Conservation (phyloP, 179 eudicot species). For the Gypsophila paniculata region DNA sequence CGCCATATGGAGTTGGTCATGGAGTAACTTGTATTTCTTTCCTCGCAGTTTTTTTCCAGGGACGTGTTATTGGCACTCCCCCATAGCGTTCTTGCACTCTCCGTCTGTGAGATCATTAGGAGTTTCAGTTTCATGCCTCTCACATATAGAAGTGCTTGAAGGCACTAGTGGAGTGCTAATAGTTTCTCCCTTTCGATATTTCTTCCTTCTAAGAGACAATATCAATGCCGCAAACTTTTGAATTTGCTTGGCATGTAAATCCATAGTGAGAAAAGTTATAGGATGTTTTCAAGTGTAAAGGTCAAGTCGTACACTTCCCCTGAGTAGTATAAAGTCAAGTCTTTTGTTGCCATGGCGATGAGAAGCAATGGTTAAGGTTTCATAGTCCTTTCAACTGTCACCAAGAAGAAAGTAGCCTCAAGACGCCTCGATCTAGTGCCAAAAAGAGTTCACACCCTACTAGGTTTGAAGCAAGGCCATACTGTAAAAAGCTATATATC, state of each 20-base stretch:
- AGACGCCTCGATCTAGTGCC: background rate
- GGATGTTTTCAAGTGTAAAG: slow-evolving; percentile 28
- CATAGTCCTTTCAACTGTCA: background rate
- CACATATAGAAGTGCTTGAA: background rate
- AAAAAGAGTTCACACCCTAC: background rate
- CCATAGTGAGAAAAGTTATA: slow-evolving; percentile 17
- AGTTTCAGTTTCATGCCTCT: background rate
- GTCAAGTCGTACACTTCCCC: background rate
- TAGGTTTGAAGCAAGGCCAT: slow-evolving; percentile 7
- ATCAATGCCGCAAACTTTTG: slow-evolving; percentile 14
- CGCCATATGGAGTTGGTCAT: slow-evolving; percentile 82
- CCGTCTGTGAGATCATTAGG: background rate
- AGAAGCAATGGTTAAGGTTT: slow-evolving; percentile 11
- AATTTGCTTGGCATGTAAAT: slow-evolving; percentile 15
- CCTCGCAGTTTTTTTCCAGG: background rate
- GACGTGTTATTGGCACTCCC: background rate
- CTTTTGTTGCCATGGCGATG: slow-evolving; percentile 12
- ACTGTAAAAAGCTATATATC: slow-evolving; percentile 2
- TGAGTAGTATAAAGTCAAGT: slow-evolving; percentile 13
- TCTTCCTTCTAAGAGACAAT: slow-evolving; percentile 11
- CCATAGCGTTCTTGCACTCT: slow-evolving; percentile 9
- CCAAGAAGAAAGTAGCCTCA: slow-evolving; percentile 1
- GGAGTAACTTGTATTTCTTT: slow-evolving; percentile 39
- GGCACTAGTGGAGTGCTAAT: background rate
- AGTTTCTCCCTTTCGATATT: background rate